Conservation (phyloP, 1,139 yeast species). For the Candida sp. region DNA sequence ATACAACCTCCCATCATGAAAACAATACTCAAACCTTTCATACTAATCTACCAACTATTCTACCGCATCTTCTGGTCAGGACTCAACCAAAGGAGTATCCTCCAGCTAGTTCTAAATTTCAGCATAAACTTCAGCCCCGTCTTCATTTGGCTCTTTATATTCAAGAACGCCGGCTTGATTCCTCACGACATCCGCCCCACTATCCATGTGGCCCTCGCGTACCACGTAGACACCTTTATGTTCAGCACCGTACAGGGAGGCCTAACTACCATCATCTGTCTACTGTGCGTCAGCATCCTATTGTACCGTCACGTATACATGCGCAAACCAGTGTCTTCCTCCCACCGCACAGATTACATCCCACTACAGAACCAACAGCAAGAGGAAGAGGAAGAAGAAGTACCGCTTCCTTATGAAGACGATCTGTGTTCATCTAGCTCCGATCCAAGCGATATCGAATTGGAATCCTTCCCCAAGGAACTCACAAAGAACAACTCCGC, state of each 20-base stretch:
- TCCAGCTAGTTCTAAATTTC: slow-evolving; percentile 46
- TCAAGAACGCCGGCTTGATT: slow-evolving; percentile 63
- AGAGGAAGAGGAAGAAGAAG: neutral
- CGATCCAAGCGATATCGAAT: slow-evolving; percentile 6
- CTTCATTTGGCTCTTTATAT: slow-evolving; percentile 59
- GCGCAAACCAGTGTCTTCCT: neutral
- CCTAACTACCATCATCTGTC: slow-evolving; percentile 18
- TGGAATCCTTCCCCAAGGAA: slow-evolving; percentile 10
- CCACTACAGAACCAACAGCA: neutral
- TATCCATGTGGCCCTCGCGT: slow-evolving; percentile 54
- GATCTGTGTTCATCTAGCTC: neutral
- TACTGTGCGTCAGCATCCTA: slow-evolving; percentile 16
- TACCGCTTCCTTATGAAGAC: neutral
- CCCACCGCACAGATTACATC: slow-evolving; percentile 2
- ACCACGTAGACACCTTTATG: slow-evolving; percentile 41
- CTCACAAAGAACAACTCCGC: neutral
- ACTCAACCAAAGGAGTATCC: slow-evolving; percentile 40
- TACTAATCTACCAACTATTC: slow-evolving; percentile 22
- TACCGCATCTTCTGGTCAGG: slow-evolving; percentile 25
- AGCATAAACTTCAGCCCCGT: slow-evolving; percentile 56
- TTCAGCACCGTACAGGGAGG: slow-evolving; percentile 23
- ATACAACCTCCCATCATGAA: neutral
- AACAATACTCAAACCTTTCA: slow-evolving; percentile 16
- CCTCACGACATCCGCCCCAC: slow-evolving; percentile 60
- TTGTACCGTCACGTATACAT: slow-evolving; percentile 14